Conservation (phyloP, 148 eudicot species). For the Chenopodium quinoa region DNA sequence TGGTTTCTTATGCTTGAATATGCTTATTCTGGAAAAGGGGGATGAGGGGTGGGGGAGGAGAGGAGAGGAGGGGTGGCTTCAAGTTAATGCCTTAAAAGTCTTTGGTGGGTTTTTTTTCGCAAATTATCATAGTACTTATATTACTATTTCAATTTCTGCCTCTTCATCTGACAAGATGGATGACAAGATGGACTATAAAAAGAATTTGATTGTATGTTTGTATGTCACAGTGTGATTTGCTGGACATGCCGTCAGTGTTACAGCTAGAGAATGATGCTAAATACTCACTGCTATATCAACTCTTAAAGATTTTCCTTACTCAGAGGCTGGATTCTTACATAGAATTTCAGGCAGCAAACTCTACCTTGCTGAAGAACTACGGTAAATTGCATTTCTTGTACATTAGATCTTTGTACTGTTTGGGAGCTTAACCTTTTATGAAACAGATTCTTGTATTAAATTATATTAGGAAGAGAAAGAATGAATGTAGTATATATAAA, state of each 20-base stretch:
- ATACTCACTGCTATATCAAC: constrained; percentile 65
- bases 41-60: too few relatives aligned
- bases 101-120: background rate
- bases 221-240: constrained; percentile 73
- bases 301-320: constrained; percentile 73
- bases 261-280: constrained; percentile 85
- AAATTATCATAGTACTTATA: background rate
- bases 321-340: constrained; percentile 76
- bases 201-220: background rate
- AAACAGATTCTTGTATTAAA: background rate
- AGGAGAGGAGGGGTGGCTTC: background rate
- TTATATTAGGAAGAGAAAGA: background rate
- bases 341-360: constrained; percentile 63
- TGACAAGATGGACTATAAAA: background rate
- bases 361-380: constrained; percentile 49
- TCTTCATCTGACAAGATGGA: background rate
- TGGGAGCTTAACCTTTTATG: background rate
- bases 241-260: constrained; percentile 77
- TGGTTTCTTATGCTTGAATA: background rate
- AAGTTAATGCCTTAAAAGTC: background rate
- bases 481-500: too few relatives aligned
- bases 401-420: background rate
- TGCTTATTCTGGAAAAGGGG: background rate
- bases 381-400: constrained; percentile 38
- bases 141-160: background rate